phyloP scores from a whole-genome alignment of 768 basidiomycete species.

The Mycena crocata region DNA sequence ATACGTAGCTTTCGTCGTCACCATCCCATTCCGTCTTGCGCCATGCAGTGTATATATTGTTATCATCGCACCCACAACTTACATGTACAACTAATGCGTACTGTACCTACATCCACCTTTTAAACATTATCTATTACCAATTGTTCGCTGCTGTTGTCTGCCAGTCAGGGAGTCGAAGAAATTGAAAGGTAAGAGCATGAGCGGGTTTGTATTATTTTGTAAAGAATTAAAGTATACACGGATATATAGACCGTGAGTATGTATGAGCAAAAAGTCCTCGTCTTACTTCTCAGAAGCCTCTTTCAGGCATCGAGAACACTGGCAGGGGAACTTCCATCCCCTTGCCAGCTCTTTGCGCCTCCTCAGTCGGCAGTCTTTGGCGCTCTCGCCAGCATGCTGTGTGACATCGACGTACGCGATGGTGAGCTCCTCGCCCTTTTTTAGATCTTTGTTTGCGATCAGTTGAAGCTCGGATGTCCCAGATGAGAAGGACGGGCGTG shows the following conservation, averaged over 20 bases:
- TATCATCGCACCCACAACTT: conserved; percentile 7
- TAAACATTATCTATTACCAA: conserved; percentile 22
- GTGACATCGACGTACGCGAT: conserved; percentile 81
- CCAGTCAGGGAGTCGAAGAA: too few species aligned
- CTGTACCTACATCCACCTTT: conserved; percentile 22
- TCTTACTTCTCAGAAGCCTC: conserved; percentile 51
- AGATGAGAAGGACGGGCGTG: conserved; percentile 70
- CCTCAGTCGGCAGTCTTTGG: conserved; percentile 67
- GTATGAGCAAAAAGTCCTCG: background rate
- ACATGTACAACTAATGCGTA: conserved; percentile 34
- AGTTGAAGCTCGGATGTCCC: conserved; percentile 80
- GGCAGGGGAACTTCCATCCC: conserved; percentile 87
- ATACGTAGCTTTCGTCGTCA: conserved; percentile 11
- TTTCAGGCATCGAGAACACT: conserved; percentile 70
- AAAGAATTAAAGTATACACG: background rate
- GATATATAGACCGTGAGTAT: background rate
- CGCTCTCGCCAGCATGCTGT: conserved; percentile 64
- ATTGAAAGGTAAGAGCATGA: background rate
- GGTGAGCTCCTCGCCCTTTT: conserved; percentile 81
- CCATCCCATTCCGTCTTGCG: conserved; percentile 14
- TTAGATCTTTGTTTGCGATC: conserved; percentile 72
- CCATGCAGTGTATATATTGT: conserved; percentile 19
- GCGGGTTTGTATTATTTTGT: conserved; percentile 22
- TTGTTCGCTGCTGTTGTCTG: conserved; percentile 13
- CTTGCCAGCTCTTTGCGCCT: conserved; percentile 80